Evolutionary conservation across 495 filamentous ascomycete genomes (phyloP), one percentile per base, ranked within the genome.

Genomic region (Jackrogersella multiformis): DNA sequence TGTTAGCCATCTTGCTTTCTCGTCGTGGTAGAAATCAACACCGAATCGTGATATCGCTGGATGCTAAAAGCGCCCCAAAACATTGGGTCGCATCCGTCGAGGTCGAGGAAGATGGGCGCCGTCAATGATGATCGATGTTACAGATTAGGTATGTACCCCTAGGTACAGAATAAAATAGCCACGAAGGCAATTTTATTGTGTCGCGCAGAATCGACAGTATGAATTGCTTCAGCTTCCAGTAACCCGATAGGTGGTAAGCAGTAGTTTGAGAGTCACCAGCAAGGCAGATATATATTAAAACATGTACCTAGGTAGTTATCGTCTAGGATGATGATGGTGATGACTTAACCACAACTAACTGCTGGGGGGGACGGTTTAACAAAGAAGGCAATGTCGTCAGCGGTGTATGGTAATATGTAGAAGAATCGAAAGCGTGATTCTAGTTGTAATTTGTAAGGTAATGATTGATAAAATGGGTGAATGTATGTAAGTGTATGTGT

Each of bases 31-130:
- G 18, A 20, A 20, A 23, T 58, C 53, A n/a, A 39, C 44, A 36
- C 48, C 60, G 42, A 26, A 1, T 58, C 46, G 35, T 58, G 45
- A 57, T 58, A 20, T 61, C 39, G 36, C 55, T 61, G 20, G 21
- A 36, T 62, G 53, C 56, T 70, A 58, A 51, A 58, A 51, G 39
- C 45, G 45, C 36, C 42, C 15, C 49, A 35, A 26, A 45, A 26
- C 56, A 42, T 58, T 52, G 61, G 52, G 56, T 61, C 61, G 67
- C 67, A 70, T 70, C 67, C 62, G 61, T 58, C 67, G 38, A 55
- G 24, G 8, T 23, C 24, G 49, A n/a, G n/a, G n/a, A n/a, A n/a
- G n/a, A 28, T 56, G 35, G 36, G 28, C 12, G 48, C 36, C 15
- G 54, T 12, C 34, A 34, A 55, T 18, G 26, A 59, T 28, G 32